These are phyloP conservation scores for Chloranthus sessilifolius DNA, from an alignment of 164 flowering plant genomes.

Conservation along the genomic window DNA sequence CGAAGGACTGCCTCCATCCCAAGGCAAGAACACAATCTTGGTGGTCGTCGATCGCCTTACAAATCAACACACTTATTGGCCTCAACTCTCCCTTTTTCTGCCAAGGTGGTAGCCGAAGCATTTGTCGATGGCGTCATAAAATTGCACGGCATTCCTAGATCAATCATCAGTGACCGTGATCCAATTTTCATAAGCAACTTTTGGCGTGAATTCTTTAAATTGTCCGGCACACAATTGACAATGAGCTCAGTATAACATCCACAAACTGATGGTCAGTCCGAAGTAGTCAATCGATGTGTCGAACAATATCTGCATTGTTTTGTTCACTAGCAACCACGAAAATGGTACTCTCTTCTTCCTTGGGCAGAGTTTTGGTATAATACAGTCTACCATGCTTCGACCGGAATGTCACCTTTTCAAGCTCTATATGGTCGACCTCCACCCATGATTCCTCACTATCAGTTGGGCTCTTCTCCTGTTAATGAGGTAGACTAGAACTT, in stretches of 20 bases:
- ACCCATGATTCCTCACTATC: background rate
- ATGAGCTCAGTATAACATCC: too few relatives aligned
- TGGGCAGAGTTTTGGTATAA: constrained; percentile 4
- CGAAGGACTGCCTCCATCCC: too few relatives aligned
- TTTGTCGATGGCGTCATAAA: background rate
- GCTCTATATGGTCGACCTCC: constrained; percentile 1
- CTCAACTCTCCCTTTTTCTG: background rate
- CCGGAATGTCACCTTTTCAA: background rate
- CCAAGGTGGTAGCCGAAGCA: background rate
- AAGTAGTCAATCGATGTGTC: too few relatives aligned
- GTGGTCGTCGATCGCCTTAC: too few relatives aligned
- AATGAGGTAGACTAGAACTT: background rate
- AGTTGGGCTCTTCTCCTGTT: background rate
- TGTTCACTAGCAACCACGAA: too few relatives aligned
- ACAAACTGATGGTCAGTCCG: too few relatives aligned
- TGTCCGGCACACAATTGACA: too few relatives aligned
- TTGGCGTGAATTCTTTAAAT: too few relatives aligned
- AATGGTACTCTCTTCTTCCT: background rate
- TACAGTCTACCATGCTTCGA: background rate
- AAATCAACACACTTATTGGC: background rate
- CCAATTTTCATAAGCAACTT: too few relatives aligned
- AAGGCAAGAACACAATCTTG: too few relatives aligned
- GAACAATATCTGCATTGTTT: too few relatives aligned
- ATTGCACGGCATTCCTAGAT: background rate
- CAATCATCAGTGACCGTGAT: too few relatives aligned